A percentile compares a stretch with the other conserved stretches of the same genome.
Conservation (phyloP, 805 yeast species). For the Suhomyces xylopsoci region DNA sequence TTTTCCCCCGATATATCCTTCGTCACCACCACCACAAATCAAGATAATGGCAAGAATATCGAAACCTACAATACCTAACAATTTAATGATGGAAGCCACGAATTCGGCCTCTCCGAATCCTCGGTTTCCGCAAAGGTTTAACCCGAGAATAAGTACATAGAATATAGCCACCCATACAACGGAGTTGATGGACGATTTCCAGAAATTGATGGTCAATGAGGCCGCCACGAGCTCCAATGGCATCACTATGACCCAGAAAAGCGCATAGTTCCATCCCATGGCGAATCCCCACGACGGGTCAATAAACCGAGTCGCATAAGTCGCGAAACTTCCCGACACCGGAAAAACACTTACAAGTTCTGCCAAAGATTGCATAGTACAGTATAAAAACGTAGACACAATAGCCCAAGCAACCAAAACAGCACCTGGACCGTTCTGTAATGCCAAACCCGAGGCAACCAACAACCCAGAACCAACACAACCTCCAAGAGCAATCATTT, state of each 20-base stretch:
- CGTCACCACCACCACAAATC: constrained; percentile 38
- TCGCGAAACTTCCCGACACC: constrained; percentile 40
- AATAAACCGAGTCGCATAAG: constrained; percentile 39
- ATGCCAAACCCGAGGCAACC: constrained; percentile 38
- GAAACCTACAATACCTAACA: constrained; percentile 39
- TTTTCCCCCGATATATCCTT: constrained; percentile 37
- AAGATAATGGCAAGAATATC: constrained; percentile 38
- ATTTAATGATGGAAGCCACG: constrained; percentile 32
- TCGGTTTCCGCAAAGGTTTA: constrained; percentile 33
- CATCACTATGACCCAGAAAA: constrained; percentile 43
- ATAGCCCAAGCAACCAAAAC: constrained; percentile 39
- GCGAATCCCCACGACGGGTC: constrained; percentile 46
- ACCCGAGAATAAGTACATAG: constrained; percentile 32
- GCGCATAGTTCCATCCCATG: constrained; percentile 44
- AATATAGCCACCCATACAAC: constrained; percentile 43
- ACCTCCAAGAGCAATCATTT: constrained; percentile 41
- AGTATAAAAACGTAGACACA: constrained; percentile 38
- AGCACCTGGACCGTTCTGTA: constrained; percentile 31
- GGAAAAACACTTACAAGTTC: constrained; percentile 40
- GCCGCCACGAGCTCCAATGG: constrained; percentile 44
- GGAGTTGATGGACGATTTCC: constrained; percentile 37
- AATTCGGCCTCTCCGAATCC: constrained; percentile 41
- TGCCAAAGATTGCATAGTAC: constrained; percentile 42
- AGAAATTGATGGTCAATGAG: constrained; percentile 38
- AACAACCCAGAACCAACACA: constrained; percentile 43